Conservation (phyloP, 352 stramenopile genomes). For the Elongisporangium prolatum region DNA sequence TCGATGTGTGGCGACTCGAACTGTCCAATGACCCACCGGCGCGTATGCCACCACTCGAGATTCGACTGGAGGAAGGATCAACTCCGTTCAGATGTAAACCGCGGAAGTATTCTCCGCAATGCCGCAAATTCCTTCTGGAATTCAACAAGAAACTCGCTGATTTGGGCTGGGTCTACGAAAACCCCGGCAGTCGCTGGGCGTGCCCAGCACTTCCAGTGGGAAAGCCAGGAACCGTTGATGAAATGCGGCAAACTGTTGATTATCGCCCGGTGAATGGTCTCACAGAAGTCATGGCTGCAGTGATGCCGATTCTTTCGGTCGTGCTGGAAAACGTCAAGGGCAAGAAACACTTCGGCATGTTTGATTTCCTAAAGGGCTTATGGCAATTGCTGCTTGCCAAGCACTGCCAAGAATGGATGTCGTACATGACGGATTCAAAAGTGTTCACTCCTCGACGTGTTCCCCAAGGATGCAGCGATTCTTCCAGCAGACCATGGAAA, state of each 20-base stretch:
- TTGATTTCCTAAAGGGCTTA: conserved; percentile 15
- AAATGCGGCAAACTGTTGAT: conserved; percentile 3
- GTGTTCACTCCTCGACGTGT: conserved; percentile 18
- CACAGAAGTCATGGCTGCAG: conserved; percentile 10
- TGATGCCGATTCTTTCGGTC: conserved; percentile 9
- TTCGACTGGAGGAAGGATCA: conserved; percentile 8
- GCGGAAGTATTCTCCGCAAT: conserved; percentile 5
- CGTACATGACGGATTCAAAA: conserved; percentile 18
- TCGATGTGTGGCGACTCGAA: conserved; percentile 10
- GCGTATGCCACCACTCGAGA: conserved; percentile 6
- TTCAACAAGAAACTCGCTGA: conserved; percentile 5
- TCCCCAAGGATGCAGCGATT: conserved; percentile 17
- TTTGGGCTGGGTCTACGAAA: conserved; percentile 10
- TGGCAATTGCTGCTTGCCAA: conserved; percentile 16
- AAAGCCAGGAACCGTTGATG: not conserved
- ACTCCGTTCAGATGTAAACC: conserved; percentile 10
- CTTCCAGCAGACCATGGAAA: conserved; percentile 13
- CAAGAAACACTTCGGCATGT: not conserved
- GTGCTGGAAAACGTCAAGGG: conserved; percentile 5
- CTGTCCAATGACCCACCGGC: conserved; percentile 9
- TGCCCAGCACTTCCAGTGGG: conserved; percentile 4
- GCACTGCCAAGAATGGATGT: conserved; percentile 15
- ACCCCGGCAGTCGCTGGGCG: conserved; percentile 6
- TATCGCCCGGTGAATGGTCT: conserved; percentile 8
- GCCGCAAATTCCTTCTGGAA: conserved; percentile 4